A percentile compares a stretch with the other conserved stretches of the same genome.
These are phyloP conservation scores for Trichocladium uniseriatum DNA, from an alignment of 495 filamentous ascomycete species.

Conservation along the genomic window DNA sequence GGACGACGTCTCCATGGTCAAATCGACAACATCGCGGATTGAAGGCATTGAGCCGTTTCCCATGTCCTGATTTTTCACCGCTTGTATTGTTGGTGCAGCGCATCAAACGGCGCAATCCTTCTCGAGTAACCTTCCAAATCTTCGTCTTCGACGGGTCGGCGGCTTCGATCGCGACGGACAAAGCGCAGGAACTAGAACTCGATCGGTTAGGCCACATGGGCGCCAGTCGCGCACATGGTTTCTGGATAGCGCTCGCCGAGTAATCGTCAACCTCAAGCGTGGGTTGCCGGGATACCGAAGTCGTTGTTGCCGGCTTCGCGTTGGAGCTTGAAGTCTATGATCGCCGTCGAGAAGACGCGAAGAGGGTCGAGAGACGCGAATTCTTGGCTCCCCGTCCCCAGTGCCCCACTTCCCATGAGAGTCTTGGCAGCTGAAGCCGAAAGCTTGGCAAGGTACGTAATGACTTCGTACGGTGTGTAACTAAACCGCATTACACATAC, in stretches of 20 bases:
- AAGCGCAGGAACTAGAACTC: not conserved
- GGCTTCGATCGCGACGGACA: not conserved
- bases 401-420: too few species aligned
- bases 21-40: not conserved
- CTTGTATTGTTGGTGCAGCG: not conserved
- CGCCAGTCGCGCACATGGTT: not conserved
- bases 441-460: too few species aligned
- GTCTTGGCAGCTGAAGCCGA: too few species aligned
- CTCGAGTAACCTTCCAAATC: not conserved
- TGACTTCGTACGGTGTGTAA: too few species aligned
- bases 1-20: slow-evolving; percentile 8
- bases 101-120: not conserved
- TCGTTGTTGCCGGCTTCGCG: not conserved
- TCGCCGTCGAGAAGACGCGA: not conserved
- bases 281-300: not conserved
- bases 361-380: slow-evolving; percentile 1
- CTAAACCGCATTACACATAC: too few species aligned
- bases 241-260: too few species aligned
- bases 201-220: not conserved
- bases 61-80: not conserved
- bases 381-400: not conserved
- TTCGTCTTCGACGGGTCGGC: not conserved
- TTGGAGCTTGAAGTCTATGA: not conserved
- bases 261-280: too few species aligned
- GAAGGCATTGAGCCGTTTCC: not conserved